phyloP scores from a whole-genome alignment of 305 asterid species.

The Fraxinus sp. region DNA sequence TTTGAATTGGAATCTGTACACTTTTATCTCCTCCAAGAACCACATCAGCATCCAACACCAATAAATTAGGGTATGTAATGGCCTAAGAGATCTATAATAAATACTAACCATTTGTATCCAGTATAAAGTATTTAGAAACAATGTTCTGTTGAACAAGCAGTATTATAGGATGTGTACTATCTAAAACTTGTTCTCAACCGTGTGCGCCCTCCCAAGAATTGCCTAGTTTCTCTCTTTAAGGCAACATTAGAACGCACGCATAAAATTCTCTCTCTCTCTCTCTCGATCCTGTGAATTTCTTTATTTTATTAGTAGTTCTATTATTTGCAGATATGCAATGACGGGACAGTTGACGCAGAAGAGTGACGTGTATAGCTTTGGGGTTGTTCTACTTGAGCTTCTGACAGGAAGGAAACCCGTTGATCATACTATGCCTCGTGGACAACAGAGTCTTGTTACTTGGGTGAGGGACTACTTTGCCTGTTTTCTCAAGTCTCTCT shows the following conservation, averaged over 20 bases:
- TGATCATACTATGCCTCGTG: constrained; percentile 82
- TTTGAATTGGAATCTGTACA: neutral
- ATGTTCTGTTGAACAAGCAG: neutral
- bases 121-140: neutral
- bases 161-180: neutral
- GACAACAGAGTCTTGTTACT: constrained; percentile 76
- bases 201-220: neutral
- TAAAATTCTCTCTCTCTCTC: neutral
- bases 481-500: constrained; percentile 12
- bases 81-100: neutral
- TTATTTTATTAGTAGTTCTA: constrained; percentile 4
- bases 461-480: constrained; percentile 47
- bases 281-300: neutral
- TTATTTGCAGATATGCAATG: constrained; percentile 63
- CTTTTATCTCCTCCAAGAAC: neutral
- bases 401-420: constrained; percentile 79
- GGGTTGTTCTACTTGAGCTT: constrained; percentile 78
- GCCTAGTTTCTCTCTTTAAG: neutral
- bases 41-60: neutral
- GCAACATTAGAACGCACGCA: neutral
- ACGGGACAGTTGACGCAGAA: constrained; percentile 73
- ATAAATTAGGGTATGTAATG: neutral
- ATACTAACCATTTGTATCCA: neutral
- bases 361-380: constrained; percentile 80
- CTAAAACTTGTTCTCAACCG: constrained; percentile 2